A percentile compares a stretch with the other conserved stretches of the same genome.
Evolutionary conservation across 371 early-diverging fungal species (phyloP).

Genomic region (Phascolomyces articulosus): DNA sequence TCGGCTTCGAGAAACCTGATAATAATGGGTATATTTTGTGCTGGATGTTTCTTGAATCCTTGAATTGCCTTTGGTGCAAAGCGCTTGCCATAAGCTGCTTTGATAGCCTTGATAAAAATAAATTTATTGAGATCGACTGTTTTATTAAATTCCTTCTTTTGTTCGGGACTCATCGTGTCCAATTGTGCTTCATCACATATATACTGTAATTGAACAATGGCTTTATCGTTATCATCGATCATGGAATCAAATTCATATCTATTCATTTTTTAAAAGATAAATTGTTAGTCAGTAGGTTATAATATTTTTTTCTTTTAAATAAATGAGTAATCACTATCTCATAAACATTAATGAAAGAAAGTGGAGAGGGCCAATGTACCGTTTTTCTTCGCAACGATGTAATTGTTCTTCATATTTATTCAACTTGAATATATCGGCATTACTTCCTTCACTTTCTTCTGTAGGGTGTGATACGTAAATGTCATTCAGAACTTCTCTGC

Average conservation of each 20-base stretch:
- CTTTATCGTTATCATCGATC: constrained; percentile 91
- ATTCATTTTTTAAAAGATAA: neutral
- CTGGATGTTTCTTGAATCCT: constrained; percentile 89
- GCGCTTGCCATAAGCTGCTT: constrained; percentile 88
- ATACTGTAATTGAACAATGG: constrained; percentile 90
- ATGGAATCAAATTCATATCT: constrained; percentile 92
- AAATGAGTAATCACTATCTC: neutral
- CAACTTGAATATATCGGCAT: constrained; percentile 92
- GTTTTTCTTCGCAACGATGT: constrained; percentile 97
- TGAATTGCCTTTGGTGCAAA: constrained; percentile 92
- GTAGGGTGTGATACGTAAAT: constrained; percentile 96
- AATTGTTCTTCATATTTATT: constrained; percentile 96
- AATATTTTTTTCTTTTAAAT: too few species aligned
- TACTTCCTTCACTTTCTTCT: constrained; percentile 94
- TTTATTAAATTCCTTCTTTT: constrained; percentile 70
- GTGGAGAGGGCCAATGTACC: constrained; percentile 28
- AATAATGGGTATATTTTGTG: constrained; percentile 92
- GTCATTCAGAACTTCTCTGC: constrained; percentile 96
- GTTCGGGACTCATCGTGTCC: constrained; percentile 79
- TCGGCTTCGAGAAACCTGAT: constrained; percentile 95
- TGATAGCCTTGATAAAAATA: constrained; percentile 88
- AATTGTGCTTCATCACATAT: constrained; percentile 60
- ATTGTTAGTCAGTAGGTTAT: too few species aligned
- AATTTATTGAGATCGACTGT: constrained; percentile 77
- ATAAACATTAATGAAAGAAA: neutral